Evolutionary conservation across 164 flowering plant genomes (phyloP), one percentile per base, ranked within the genome.

Genomic region (Macadamia integrifolia): DNA sequence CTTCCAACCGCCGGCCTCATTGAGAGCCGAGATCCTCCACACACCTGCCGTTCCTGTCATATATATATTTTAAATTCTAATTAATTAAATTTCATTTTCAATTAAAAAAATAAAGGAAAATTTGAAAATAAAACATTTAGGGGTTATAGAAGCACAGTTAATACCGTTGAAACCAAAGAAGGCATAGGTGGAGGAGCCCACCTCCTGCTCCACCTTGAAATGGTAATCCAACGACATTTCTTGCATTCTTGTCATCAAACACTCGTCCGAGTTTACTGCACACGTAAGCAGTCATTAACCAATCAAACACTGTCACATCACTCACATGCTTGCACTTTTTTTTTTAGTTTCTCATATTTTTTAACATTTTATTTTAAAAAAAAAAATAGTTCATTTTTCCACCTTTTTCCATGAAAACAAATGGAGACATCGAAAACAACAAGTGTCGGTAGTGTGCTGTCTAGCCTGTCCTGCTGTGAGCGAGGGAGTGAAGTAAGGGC

Each of bases 171-270:
- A 88, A 23, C 91, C 91, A 49, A 88, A 88, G 74, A 88, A 88
- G 56, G 82, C 82, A 66, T 82, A 75, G 15, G 87, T 86, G 50
- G 86, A 78, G 8, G 89, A 86, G 1, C 89, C 89, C 57, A 83
- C 91, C 74, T 85, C 91, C 67, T 87, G 91, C 73, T 87, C 91
- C 57, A 87, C 88, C 6, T 84, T 80, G 72, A 89, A 89, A 78
- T 89, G 95, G 74, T 89, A 89, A 72, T 87, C 84, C 74, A 89
- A 65, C 0, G 95, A 86, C 89, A 89, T 89, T 66, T 89, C 89
- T 75, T 89, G 92, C 84, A 89, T 80, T 66, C 91, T 87, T 14
- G 91, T 87, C 91, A 87, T 78, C 77, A 87, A 79, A 66, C 88
- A 85, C 73, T 87, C 86, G 60, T 85, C 71, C 4, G 88, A 56